phyloP scores from a whole-genome alignment of 495 filamentous ascomycete genomes.

The Xylaria grammica region DNA sequence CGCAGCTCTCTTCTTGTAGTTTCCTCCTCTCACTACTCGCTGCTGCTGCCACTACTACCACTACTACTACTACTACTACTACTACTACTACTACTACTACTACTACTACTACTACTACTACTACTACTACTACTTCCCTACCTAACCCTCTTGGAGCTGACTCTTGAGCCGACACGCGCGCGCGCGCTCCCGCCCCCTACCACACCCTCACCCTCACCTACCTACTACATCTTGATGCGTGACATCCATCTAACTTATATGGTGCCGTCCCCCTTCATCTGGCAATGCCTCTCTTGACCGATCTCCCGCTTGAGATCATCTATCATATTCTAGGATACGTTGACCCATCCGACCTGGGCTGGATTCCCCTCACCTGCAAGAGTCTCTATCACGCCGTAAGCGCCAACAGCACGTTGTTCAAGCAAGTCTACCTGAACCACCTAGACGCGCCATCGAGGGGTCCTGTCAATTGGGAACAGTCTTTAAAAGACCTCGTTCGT shows the following conservation, averaged over 20 bases:
- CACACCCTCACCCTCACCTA: too few relatives aligned
- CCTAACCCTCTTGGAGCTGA: too few relatives aligned
- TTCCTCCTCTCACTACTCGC: too few relatives aligned
- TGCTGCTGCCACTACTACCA: too few relatives aligned
- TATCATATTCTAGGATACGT: conserved; percentile 59
- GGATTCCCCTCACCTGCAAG: conserved; percentile 54
- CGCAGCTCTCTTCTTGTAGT: conserved; percentile 1
- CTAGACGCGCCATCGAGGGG: conserved; percentile 41
- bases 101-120: too few relatives aligned
- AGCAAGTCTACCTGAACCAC: conserved; percentile 54
- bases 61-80: too few relatives aligned
- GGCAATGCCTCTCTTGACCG: conserved; percentile 31
- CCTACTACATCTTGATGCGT: too few relatives aligned
- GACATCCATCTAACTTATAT: not conserved
- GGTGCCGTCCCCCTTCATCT: not conserved
- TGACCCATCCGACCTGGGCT: conserved; percentile 57
- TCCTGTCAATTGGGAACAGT: conserved; percentile 55
- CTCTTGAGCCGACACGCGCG: too few relatives aligned
- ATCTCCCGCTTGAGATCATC: conserved; percentile 63
- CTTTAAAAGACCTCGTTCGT: conserved; percentile 53
- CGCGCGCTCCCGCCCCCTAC: too few relatives aligned
- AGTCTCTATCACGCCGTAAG: conserved; percentile 52
- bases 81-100: too few relatives aligned
- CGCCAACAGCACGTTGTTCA: conserved; percentile 57
- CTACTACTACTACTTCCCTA: too few relatives aligned